Evolutionary conservation across 1,139 yeast species (phyloP).

Genomic region (Candida buenavistaensis): DNA sequence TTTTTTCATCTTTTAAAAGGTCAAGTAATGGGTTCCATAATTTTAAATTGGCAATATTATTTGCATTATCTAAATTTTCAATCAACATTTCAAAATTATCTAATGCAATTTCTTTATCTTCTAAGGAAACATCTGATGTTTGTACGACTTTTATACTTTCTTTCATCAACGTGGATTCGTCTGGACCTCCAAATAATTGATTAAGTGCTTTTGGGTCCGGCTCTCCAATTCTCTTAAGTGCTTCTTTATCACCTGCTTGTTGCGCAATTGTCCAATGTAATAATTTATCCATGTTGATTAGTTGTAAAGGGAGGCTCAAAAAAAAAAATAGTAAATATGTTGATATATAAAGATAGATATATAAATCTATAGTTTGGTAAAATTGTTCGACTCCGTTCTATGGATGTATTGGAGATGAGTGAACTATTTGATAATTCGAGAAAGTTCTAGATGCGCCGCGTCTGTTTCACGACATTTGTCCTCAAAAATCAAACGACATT

Average conservation of each 20-base stretch:
- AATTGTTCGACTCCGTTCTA: too few species aligned
- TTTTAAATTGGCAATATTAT: conserved; percentile 79
- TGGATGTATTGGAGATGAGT: neutral
- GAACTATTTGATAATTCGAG: too few species aligned
- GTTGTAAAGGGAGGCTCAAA: conserved; percentile 1
- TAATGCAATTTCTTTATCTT: conserved; percentile 70
- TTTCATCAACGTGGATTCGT: conserved; percentile 84
- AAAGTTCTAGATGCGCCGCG: conserved; percentile 8
- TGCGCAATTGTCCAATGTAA: conserved; percentile 90
- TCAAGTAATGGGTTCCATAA: conserved; percentile 73
- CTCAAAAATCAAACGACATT: too few species aligned
- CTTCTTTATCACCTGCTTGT: conserved; percentile 66
- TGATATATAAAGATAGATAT: neutral
- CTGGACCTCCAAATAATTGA: conserved; percentile 78
- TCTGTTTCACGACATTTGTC: conserved; percentile 2
- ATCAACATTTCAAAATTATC: conserved; percentile 94
- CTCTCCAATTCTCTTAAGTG: conserved; percentile 56
- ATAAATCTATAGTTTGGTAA: neutral
- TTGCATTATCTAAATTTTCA: conserved; percentile 93
- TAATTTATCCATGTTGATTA: conserved; percentile 72
- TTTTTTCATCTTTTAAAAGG: conserved; percentile 42
- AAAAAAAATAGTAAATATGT: too few species aligned
- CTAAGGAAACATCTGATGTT: conserved; percentile 62
- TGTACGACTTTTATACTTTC: conserved; percentile 64
- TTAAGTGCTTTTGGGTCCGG: conserved; percentile 80